Conservation (phyloP, 2,329 filamentous ascomycete genomes). For the Leptodontidium sp. region DNA sequence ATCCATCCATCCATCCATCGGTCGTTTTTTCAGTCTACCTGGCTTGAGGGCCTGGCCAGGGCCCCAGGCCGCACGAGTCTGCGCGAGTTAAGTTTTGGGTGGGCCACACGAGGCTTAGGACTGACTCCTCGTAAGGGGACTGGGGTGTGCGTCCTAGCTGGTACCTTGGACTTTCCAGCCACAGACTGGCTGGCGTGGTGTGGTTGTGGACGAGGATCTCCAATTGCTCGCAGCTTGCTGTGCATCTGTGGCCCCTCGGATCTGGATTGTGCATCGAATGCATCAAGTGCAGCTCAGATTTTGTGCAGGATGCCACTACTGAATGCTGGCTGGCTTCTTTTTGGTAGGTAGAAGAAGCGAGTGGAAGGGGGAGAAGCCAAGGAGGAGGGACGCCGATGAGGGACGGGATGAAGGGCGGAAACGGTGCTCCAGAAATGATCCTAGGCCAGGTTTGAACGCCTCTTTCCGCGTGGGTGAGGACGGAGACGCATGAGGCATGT, state of each 20-base stretch:
- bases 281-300: background rate
- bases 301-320: slow-evolving; percentile 13
- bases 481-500: too few species aligned
- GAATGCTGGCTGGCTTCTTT: slow-evolving; percentile 8
- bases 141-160: slow-evolving; percentile 17
- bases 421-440: background rate
- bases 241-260: slow-evolving; percentile 24
- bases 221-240: slow-evolving; percentile 5
- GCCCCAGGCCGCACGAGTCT: slow-evolving; percentile 16
- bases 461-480: background rate
- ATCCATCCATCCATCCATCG: slow-evolving; percentile 17
- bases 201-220: slow-evolving; percentile 15
- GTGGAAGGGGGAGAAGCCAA: background rate
- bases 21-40: slow-evolving; percentile 14
- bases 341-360: slow-evolving; percentile 15
- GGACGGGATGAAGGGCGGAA: slow-evolving; percentile 15
- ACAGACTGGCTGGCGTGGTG: slow-evolving; percentile 7
- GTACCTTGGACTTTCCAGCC: slow-evolving; percentile 16
- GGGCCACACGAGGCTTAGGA: slow-evolving; percentile 26
- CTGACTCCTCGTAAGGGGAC: slow-evolving; percentile 13
- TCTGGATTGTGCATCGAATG: slow-evolving; percentile 21
- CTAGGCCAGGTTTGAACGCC: slow-evolving; percentile 6
- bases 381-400: slow-evolving; percentile 7
- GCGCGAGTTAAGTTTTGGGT: slow-evolving; percentile 21
- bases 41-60: slow-evolving; percentile 12